phyloP scores from a whole-genome alignment of 148 eudicot genomes.

The Mesembryanthemum crystallinum region DNA sequence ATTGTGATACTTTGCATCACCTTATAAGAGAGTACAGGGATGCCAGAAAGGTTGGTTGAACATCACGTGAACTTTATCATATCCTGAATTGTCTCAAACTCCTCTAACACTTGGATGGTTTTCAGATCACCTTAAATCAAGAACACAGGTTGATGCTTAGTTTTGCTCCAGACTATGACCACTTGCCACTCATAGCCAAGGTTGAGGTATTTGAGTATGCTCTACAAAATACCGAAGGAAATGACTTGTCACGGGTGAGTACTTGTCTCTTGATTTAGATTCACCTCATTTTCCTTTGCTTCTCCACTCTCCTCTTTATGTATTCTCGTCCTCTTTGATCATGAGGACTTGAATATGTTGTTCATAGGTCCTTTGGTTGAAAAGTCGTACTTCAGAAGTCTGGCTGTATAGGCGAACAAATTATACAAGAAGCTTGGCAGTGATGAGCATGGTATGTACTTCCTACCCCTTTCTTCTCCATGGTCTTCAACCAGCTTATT shows the following conservation, averaged over 20 bases:
- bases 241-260: slow-evolving; percentile 81
- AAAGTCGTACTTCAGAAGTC: slow-evolving; percentile 96
- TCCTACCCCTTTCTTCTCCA: slow-evolving; percentile 18
- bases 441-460: slow-evolving; percentile 95
- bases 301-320: background rate
- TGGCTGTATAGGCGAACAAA: slow-evolving; percentile 96
- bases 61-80: slow-evolving; percentile 11
- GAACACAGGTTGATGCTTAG: slow-evolving; percentile 87
- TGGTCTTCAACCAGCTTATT: background rate
- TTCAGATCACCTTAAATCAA: slow-evolving; percentile 84
- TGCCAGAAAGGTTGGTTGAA: slow-evolving; percentile 75
- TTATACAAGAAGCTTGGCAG: slow-evolving; percentile 98
- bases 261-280: slow-evolving; percentile 3
- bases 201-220: slow-evolving; percentile 97
- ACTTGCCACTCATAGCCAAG: slow-evolving; percentile 89
- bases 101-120: slow-evolving; percentile 31
- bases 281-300: background rate
- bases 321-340: background rate
- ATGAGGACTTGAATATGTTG: slow-evolving; percentile 4
- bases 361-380: slow-evolving; percentile 87
- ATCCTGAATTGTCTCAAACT: background rate
- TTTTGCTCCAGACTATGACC: slow-evolving; percentile 94
- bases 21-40: slow-evolving; percentile 96
- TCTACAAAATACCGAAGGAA: slow-evolving; percentile 86
- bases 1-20: slow-evolving; percentile 95